A percentile compares a stretch with the other conserved stretches of the same genome.
Conservation (phyloP, 306 rosid genomes). For the barrel medic (Medicago truncatula) region DNA sequence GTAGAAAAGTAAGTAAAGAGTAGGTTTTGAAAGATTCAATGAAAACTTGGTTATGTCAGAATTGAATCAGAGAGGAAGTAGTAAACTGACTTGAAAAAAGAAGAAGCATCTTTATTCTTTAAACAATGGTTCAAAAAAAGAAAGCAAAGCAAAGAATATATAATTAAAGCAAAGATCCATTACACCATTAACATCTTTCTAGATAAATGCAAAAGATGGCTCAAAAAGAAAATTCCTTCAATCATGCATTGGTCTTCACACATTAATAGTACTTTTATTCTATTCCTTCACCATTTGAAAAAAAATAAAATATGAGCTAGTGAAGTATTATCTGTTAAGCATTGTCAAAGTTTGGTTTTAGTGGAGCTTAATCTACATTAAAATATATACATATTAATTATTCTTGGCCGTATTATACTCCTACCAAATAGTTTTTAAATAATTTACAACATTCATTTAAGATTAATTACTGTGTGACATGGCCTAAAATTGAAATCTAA, state of each 20-base stretch:
- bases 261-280: constrained; percentile 39
- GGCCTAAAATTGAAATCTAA: too few species aligned
- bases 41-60: constrained; percentile 57
- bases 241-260: constrained; percentile 64
- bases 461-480: too few species aligned
- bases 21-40: constrained; percentile 57
- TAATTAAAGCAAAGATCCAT: constrained; percentile 48
- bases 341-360: constrained; percentile 45
- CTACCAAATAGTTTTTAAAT: too few species aligned
- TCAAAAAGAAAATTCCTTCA: constrained; percentile 69
- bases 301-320: constrained; percentile 14
- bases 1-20: constrained; percentile 41
- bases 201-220: constrained; percentile 57
- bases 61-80: constrained; percentile 44
- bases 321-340: constrained; percentile 66
- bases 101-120: constrained; percentile 41
- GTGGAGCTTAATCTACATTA: constrained; percentile 35
- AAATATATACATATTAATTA: too few species aligned
- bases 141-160: constrained; percentile 57
- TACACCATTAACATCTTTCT: constrained; percentile 49
- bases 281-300: constrained; percentile 30
- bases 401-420: too few species aligned
- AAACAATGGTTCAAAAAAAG: constrained; percentile 54
- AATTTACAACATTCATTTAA: too few species aligned
- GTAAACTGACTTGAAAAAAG: constrained; percentile 53